Percentiles rank a stretch among this genome's conserved stretches.
These are phyloP conservation scores for Cercospora brassicicola DNA, from an alignment of 2,329 filamentous ascomycete genomes.

Conservation along the genomic window DNA sequence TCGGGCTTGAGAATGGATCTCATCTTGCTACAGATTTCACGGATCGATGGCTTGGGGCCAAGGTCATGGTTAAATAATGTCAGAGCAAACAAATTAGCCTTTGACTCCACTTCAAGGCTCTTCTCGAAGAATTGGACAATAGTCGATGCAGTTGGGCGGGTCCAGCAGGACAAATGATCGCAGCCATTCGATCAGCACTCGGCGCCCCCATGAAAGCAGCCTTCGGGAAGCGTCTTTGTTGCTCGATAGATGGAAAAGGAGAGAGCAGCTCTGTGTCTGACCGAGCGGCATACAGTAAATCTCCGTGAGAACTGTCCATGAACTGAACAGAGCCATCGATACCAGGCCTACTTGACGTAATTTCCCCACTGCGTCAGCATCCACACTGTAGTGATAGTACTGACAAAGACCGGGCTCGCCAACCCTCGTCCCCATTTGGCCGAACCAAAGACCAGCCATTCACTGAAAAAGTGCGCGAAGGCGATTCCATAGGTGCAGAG, in stretches of 20 bases:
- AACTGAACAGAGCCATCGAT: background rate
- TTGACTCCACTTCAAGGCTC: background rate
- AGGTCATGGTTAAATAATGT: background rate
- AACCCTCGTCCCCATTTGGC: slow-evolving; percentile 64
- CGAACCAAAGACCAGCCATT: slow-evolving; percentile 78
- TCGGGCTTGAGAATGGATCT: background rate
- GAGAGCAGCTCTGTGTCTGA: background rate
- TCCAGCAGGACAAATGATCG: background rate
- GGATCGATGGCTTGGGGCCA: background rate
- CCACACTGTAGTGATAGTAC: slow-evolving; percentile 58
- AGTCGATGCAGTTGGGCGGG: background rate
- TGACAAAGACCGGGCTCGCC: slow-evolving; percentile 59
- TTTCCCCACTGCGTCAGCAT: slow-evolving; percentile 63
- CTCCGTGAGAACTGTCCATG: background rate
- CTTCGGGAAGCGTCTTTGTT: background rate
- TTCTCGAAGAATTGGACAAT: background rate
- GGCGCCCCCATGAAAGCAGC: background rate
- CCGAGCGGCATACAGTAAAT: background rate
- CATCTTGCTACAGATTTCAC: background rate
- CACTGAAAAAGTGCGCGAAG: slow-evolving; percentile 72
- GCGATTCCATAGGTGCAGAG: slow-evolving; percentile 81
- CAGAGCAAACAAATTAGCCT: background rate
- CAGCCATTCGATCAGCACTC: background rate
- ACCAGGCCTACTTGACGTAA: slow-evolving; percentile 27
- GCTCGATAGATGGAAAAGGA: background rate